Evolutionary conservation across 768 basidiomycete genomes (phyloP), one percentile per base, ranked within the genome.

Genomic region (Trametes gibbosa): DNA sequence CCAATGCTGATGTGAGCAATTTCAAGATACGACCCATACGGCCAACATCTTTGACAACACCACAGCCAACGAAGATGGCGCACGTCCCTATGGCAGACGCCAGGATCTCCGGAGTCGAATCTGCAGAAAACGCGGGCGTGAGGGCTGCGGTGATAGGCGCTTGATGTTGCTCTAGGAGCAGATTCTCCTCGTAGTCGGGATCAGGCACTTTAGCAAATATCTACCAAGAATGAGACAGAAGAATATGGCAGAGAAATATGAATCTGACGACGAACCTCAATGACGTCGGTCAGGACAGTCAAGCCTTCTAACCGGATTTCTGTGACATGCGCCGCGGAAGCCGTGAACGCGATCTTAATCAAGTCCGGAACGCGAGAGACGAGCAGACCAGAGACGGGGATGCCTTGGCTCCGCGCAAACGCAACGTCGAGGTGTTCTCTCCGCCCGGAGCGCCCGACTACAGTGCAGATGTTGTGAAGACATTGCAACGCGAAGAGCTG

Each of bases 321-420:
- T 9, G 92, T 95, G 32, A 98, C 95, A 69, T 97, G 92, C 4
- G 97, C 95, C 0, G 96, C 92, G 16, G 94, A 95, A 0, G 97
- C 95, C 13, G 93, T 96, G 71, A 99, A 98, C 0, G 97, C 96
- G 89, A 98, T 97, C 75, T 84, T 92, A 73, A 99, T 96, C 57
- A 99, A 77, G 73, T 99, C 97, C 6, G 90, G 86, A 8, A 98
- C 85, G 19, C 95, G 84, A 17, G 89, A 87, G 39, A 91, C 88
- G 17, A 99, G 78, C 46, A 98, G 77, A 1, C 84, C 83, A 7
- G 81, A 76, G 3, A 79, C 69, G 2, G 82, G 74, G 7, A 90
- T 63, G 1, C 89, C 87, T 24, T 80, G 76, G 42, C 73, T 77
- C 45, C 84, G 77, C 1, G 93, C 95, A 62, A 85, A 80, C 2